Base-by-base conservation (phyloP, 495 filamentous ascomycete species). In the Mycothermus thermophilus region DNA sequence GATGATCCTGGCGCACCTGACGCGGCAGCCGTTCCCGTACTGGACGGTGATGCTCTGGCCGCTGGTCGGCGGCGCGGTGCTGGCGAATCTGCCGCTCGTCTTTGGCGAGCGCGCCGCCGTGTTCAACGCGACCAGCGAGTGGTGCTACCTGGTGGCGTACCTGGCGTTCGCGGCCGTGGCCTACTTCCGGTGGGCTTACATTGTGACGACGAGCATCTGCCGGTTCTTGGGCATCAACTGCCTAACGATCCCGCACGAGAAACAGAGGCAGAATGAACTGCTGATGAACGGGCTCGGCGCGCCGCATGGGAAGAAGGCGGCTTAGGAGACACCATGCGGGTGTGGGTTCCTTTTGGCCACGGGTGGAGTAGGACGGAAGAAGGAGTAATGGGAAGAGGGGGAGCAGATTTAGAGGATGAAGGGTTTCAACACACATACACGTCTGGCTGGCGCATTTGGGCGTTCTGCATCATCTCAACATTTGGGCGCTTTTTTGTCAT, bases 1-100 rank as follows among this genome's bases (percentile, higher is more conserved):
- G 66, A 96, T 96, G 58, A 96, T 99, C 52, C 74, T 99, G 11
- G 88, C 92, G 8, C 90, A 99, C 54, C 63, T 99, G 11, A 81
- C 88, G 3, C 76, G 74, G 35, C 92, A 96, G 55, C 84, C 88
- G 2, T 97, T 95, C 60, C 90, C 90, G 0, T 86, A 80, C 64
- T 96, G 88, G 86, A 97, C 90, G 11, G 69, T 87, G 23, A 77
- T 97, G 67, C 68, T 95, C 16, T 71, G 68, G 26, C 90, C 90
- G 8, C 69, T 97, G 12, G 62, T 96, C 25, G 77, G 77, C 5
- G 90, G 92, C 19, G 87, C 85, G 16, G 47, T 90, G 2, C 61
- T 96, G 11, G 80, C 69, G 2, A 94, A 95, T 54, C 59, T 93
- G 20, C 90, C 88, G 5, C n/a, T n/a, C n/a, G 66, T 66, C 19